Percentiles rank a stretch among this genome's conserved stretches.
phyloP scores from a whole-genome alignment of 805 yeast species.

The Kuraishia capsulata region DNA sequence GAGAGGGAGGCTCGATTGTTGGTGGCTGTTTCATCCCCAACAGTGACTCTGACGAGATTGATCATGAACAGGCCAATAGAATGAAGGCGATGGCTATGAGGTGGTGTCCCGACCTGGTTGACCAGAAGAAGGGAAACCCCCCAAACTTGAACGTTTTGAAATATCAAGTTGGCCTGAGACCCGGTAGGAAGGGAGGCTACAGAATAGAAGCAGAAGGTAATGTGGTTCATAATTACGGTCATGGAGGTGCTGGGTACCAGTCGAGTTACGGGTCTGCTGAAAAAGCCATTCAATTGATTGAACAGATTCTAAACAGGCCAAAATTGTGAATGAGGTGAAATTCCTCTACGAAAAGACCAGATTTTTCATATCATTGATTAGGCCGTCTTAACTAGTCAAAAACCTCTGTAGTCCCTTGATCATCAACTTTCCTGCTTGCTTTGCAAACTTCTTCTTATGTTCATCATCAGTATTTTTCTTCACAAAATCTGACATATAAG shows the following conservation, averaged over 20 bases:
- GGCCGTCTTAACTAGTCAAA: constrained; percentile 1
- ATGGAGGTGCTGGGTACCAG: constrained; percentile 75
- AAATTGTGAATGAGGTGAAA: neutral
- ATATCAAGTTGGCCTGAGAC: constrained; percentile 58
- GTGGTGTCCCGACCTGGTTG: constrained; percentile 28
- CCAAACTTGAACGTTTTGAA: constrained; percentile 35
- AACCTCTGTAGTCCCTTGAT: constrained; percentile 1
- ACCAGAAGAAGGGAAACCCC: constrained; percentile 19
- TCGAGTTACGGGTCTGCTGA: constrained; percentile 17
- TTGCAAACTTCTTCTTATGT: constrained; percentile 6
- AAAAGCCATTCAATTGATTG: constrained; percentile 24
- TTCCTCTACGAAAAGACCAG: neutral
- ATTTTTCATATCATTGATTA: neutral
- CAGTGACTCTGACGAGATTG: constrained; percentile 18
- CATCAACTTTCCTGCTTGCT: constrained; percentile 2
- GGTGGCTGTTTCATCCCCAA: constrained; percentile 38
- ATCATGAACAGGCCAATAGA: constrained; percentile 35
- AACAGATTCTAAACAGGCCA: constrained; percentile 11
- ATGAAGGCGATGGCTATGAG: constrained; percentile 34
- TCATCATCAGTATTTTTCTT: constrained; percentile 5
- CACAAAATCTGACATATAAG: neutral
- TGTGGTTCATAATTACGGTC: constrained; percentile 59
- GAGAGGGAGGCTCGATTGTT: constrained; percentile 63
- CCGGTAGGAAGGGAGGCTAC: constrained; percentile 53
- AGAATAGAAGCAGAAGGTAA: constrained; percentile 34